Percentiles rank a stretch among this genome's conserved stretches.
Conservation (phyloP, 768 basidiomycete genomes). For the Butyriboletus loyo region DNA sequence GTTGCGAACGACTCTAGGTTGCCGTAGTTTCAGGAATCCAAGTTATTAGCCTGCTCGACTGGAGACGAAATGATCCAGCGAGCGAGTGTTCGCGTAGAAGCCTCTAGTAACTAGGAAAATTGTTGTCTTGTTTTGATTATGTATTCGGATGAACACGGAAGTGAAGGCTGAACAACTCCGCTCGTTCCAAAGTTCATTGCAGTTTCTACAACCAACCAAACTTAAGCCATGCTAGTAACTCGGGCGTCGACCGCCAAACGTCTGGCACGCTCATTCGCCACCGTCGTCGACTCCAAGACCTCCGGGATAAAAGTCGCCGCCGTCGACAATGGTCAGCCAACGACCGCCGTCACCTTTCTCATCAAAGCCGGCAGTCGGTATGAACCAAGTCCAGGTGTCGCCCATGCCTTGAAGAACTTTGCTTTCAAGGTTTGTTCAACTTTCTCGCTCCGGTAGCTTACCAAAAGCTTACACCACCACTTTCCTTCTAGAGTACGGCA, state of each 20-base stretch:
- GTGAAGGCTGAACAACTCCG: slow-evolving; percentile 26
- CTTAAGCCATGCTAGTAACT: slow-evolving; percentile 52
- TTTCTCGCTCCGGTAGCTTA: neutral
- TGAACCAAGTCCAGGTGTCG: slow-evolving; percentile 85
- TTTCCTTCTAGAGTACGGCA: slow-evolving; percentile 63
- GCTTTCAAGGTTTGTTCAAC: slow-evolving; percentile 83
- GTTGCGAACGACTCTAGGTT: neutral
- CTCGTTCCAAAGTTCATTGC: slow-evolving; percentile 15
- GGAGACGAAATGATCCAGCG: too few species aligned
- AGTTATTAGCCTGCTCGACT: too few species aligned
- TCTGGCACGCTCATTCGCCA: slow-evolving; percentile 73
- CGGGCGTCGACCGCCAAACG: slow-evolving; percentile 60
- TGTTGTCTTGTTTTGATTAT: neutral
- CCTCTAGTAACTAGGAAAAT: too few species aligned
- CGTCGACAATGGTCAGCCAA: slow-evolving; percentile 78
- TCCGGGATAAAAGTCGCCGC: slow-evolving; percentile 85
- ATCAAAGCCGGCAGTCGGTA: slow-evolving; percentile 92
- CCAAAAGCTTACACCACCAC: neutral
- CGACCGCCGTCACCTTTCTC: slow-evolving; percentile 81
- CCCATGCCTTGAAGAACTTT: slow-evolving; percentile 96
- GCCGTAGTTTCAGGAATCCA: too few species aligned
- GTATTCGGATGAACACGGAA: slow-evolving; percentile 32
- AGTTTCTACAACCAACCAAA: neutral
- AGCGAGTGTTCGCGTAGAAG: too few species aligned
- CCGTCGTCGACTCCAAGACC: slow-evolving; percentile 61